Conservation (phyloP, 2,329 filamentous ascomycete genomes). For the Penicillium sumatraense region DNA sequence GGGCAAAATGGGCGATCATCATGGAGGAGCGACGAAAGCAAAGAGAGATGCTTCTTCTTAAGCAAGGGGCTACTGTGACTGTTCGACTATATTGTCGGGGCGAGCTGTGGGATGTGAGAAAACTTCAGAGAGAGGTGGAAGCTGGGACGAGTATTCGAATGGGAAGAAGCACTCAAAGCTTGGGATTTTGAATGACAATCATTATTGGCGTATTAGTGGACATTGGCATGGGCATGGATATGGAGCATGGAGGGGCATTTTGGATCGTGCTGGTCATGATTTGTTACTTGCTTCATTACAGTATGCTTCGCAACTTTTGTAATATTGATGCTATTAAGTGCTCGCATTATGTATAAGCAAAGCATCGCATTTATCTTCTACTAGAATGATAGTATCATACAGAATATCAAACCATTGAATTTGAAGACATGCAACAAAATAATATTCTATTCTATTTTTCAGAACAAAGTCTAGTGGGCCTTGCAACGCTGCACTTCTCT, state of each 20-base stretch:
- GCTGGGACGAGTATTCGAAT: conserved; percentile 4
- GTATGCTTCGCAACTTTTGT: neutral
- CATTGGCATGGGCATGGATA: neutral
- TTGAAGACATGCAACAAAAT: too few relatives aligned
- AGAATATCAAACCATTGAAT: too few relatives aligned
- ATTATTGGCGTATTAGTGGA: neutral
- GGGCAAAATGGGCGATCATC: conserved; percentile 22
- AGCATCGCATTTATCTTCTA: too few relatives aligned
- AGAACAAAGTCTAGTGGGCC: too few relatives aligned
- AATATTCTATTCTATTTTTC: too few relatives aligned
- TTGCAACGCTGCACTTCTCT: too few relatives aligned
- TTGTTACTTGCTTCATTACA: neutral
- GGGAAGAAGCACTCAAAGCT: conserved; percentile 11
- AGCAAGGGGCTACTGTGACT: conserved; percentile 10
- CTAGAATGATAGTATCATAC: too few relatives aligned
- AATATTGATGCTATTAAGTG: neutral
- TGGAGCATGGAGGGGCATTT: neutral
- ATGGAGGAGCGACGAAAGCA: conserved; percentile 22
- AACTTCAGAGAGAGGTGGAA: conserved; percentile 12
- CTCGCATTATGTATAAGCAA: neutral
- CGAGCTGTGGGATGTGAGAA: conserved; percentile 17
- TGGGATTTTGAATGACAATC: conserved; percentile 5
- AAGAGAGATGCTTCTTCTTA: conserved; percentile 13
- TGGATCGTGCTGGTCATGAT: neutral
- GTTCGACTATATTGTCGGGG: conserved; percentile 22